Percentiles rank a stretch among this genome's conserved stretches.
phyloP scores from a whole-genome alignment of 2,329 filamentous ascomycete genomes.

The Chaetomiaceae sp. region DNA sequence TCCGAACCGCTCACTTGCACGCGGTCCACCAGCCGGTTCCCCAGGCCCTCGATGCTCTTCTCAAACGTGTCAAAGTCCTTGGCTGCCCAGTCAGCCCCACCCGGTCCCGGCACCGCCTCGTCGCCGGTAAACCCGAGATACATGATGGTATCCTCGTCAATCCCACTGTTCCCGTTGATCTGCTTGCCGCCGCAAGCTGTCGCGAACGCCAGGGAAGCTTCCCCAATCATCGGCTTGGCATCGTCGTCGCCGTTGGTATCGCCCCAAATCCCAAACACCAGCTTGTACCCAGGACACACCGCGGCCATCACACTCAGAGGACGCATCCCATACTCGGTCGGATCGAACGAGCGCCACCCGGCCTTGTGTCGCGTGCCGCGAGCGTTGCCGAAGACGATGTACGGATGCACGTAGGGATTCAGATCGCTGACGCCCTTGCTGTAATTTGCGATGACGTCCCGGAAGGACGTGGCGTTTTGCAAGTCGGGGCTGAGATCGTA shows the following conservation, averaged over 20 bases:
- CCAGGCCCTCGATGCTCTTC: slow-evolving; percentile 47
- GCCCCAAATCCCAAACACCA: slow-evolving; percentile 52
- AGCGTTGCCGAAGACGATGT: slow-evolving; percentile 51
- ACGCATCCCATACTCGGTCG: slow-evolving; percentile 39
- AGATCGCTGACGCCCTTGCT: slow-evolving; percentile 40
- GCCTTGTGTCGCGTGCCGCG: slow-evolving; percentile 28
- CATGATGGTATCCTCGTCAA: slow-evolving; percentile 54
- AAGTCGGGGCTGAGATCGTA: slow-evolving; percentile 36
- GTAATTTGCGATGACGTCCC: slow-evolving; percentile 34
- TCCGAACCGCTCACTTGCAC: slow-evolving; percentile 26
- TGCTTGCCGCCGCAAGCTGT: slow-evolving; percentile 45
- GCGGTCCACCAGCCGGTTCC: slow-evolving; percentile 46
- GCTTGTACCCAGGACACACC: slow-evolving; percentile 43
- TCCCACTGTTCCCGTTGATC: slow-evolving; percentile 53
- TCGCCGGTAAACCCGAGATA: slow-evolving; percentile 57
- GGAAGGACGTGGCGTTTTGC: slow-evolving; percentile 43
- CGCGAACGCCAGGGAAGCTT: slow-evolving; percentile 45
- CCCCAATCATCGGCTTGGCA: slow-evolving; percentile 39
- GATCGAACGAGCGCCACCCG: slow-evolving; percentile 39
- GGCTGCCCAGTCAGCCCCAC: slow-evolving; percentile 53
- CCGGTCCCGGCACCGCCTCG: slow-evolving; percentile 52
- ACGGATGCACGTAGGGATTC: slow-evolving; percentile 49
- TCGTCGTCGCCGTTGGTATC: slow-evolving; percentile 48
- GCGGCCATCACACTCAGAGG: slow-evolving; percentile 52
- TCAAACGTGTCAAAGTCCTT: slow-evolving; percentile 47